Conservation (phyloP, 192 early-diverging fungal genomes). For the Podila epigama region DNA sequence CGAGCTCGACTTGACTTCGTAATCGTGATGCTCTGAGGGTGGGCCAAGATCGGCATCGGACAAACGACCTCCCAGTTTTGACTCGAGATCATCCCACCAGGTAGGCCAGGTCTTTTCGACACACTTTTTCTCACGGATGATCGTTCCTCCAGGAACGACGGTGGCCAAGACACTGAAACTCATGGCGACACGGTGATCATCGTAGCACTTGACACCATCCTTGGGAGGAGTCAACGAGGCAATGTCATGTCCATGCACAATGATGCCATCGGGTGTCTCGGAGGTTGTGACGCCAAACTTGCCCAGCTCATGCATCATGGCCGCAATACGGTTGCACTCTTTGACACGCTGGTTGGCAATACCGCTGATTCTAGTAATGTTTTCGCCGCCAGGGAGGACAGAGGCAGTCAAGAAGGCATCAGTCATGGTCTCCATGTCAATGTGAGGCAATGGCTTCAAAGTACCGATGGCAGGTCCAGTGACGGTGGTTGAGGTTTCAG, state of each 20-base stretch:
- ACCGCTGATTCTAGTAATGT: constrained; percentile 87
- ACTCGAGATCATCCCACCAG: constrained; percentile 97
- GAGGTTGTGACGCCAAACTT: constrained; percentile 86
- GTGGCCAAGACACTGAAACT: constrained; percentile 88
- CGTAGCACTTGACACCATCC: constrained; percentile 90
- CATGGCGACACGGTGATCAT: constrained; percentile 99
- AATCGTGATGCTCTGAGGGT: constrained; percentile 27
- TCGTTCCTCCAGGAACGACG: constrained; percentile 73
- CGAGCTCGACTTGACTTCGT: constrained; percentile 21
- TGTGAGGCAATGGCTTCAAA: constrained; percentile 72
- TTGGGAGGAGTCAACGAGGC: constrained; percentile 56
- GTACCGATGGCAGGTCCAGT: constrained; percentile 78
- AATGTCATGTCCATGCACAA: constrained; percentile 74
- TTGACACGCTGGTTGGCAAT: constrained; percentile 98
- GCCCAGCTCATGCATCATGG: constrained; percentile 92
- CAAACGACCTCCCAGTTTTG: constrained; percentile 72
- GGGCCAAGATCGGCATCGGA: constrained; percentile 64
- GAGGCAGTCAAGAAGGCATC: constrained; percentile 98
- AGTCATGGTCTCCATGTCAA: constrained; percentile 99
- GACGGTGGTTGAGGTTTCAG: constrained; percentile 88
- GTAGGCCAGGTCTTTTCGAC: constrained; percentile 99
- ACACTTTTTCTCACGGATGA: constrained; percentile 93
- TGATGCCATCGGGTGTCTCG: constrained; percentile 91
- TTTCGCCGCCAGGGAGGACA: constrained; percentile 68
- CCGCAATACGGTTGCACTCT: constrained; percentile 97